Conservation (phyloP, 116 monocot species). For the Zostera marina region DNA sequence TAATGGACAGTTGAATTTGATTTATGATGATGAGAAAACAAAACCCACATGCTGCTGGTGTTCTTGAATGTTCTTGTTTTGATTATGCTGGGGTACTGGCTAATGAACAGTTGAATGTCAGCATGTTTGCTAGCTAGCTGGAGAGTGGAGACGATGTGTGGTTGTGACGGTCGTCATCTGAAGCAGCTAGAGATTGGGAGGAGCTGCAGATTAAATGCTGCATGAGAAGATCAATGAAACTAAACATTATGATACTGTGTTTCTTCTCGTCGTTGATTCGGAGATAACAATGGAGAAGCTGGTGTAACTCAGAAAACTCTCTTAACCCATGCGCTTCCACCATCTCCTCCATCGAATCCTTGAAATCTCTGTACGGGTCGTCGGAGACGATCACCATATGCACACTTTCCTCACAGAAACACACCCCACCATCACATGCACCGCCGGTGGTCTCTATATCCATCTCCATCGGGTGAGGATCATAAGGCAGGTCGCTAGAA, state of each 20-base stretch:
- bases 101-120: too few species aligned
- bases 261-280: conserved; percentile 28
- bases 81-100: too few species aligned
- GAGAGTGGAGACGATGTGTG: not conserved
- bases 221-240: conserved; percentile 44
- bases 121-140: too few species aligned
- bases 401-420: conserved; percentile 17
- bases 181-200: not conserved
- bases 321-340: conserved; percentile 25
- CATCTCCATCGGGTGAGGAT: not conserved
- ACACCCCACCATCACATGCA: not conserved
- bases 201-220: conserved; percentile 1
- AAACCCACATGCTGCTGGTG: too few species aligned
- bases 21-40: too few species aligned
- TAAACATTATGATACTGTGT: conserved; percentile 33
- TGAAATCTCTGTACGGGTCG: conserved; percentile 48
- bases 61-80: too few species aligned
- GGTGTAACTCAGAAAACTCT: conserved; percentile 25
- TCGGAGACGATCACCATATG: conserved; percentile 23
- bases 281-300: conserved; percentile 46
- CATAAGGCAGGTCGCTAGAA: not conserved
- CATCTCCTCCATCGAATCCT: conserved; percentile 61
- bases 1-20: too few species aligned
- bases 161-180: not conserved
- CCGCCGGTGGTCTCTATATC: not conserved